These are phyloP conservation scores for Termitomyces sp. DNA, from an alignment of 768 basidiomycete genomes.

Conservation along the genomic window DNA sequence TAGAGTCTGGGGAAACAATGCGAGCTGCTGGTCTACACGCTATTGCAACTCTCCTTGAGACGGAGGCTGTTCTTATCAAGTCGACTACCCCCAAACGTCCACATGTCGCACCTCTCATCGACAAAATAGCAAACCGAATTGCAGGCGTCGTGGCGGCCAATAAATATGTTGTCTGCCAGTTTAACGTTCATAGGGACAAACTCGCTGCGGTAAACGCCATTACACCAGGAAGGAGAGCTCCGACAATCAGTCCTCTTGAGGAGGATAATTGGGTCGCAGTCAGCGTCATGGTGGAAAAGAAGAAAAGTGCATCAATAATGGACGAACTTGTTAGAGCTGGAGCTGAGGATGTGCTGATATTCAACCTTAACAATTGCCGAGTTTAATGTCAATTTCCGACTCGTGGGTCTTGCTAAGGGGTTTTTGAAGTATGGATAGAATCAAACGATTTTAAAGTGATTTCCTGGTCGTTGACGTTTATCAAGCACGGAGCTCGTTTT, in stretches of 20 bases:
- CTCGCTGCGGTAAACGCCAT: constrained; percentile 59
- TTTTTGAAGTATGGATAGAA: neutral
- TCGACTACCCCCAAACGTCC: constrained; percentile 61
- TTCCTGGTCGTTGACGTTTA: neutral
- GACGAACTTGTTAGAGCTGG: constrained; percentile 78
- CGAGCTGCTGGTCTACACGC: constrained; percentile 93
- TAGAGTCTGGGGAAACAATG: constrained; percentile 99
- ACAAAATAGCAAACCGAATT: constrained; percentile 79
- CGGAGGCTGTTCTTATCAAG: constrained; percentile 90
- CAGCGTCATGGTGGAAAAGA: constrained; percentile 89
- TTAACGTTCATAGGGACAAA: constrained; percentile 72
- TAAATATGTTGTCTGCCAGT: constrained; percentile 86
- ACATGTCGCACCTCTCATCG: constrained; percentile 59
- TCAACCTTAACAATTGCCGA: constrained; percentile 90
- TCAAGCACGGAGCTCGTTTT: neutral
- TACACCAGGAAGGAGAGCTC: constrained; percentile 86
- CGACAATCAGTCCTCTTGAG: constrained; percentile 84
- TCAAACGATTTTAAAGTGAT: neutral
- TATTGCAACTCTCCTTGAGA: constrained; percentile 79
- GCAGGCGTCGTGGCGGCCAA: constrained; percentile 86
- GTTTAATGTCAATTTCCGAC: constrained; percentile 39
- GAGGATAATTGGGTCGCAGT: constrained; percentile 86
- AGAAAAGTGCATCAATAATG: constrained; percentile 76
- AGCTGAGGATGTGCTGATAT: constrained; percentile 87
- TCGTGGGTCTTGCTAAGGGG: neutral